These are phyloP conservation scores for Fusarium incarnatum DNA, from an alignment of 2,329 filamentous ascomycete genomes.

Conservation along the genomic window DNA sequence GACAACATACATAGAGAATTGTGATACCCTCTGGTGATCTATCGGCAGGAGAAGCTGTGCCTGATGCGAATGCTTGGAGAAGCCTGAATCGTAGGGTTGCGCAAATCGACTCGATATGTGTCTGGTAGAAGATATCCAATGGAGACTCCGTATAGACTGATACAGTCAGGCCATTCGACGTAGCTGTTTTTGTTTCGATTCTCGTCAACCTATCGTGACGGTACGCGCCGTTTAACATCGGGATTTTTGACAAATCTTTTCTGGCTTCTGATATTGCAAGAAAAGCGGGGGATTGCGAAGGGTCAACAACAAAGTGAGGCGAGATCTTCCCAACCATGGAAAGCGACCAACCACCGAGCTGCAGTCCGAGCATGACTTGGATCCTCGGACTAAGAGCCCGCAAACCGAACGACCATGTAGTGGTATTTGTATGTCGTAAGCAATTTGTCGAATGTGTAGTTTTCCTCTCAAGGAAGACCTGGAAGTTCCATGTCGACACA, in stretches of 20 bases:
- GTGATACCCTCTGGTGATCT: accelerated
- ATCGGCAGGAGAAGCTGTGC: not conserved
- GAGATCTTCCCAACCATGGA: not conserved
- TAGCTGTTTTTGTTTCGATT: no score
- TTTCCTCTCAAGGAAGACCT: not conserved
- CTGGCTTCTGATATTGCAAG: accelerated
- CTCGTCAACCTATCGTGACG: no score
- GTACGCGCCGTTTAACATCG: no score
- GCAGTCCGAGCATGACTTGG: not conserved
- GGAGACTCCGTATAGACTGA: accelerated
- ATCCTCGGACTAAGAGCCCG: not conserved
- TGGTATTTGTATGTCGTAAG: not conserved
- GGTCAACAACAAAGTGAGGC: not conserved
- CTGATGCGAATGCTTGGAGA: accelerated
- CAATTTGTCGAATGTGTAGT: accelerated
- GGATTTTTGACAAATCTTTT: accelerated
- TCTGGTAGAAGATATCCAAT: not conserved
- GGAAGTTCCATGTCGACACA: accelerated
- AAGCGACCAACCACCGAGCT: not conserved
- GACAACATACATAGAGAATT: not conserved
- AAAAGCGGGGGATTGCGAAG: not conserved
- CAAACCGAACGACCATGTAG: not conserved
- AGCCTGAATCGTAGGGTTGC: accelerated
- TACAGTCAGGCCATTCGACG: accelerated
- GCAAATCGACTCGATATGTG: accelerated